These are phyloP conservation scores for Mucor plumbeus DNA, from an alignment of 371 early-diverging fungal species.

Conservation along the genomic window DNA sequence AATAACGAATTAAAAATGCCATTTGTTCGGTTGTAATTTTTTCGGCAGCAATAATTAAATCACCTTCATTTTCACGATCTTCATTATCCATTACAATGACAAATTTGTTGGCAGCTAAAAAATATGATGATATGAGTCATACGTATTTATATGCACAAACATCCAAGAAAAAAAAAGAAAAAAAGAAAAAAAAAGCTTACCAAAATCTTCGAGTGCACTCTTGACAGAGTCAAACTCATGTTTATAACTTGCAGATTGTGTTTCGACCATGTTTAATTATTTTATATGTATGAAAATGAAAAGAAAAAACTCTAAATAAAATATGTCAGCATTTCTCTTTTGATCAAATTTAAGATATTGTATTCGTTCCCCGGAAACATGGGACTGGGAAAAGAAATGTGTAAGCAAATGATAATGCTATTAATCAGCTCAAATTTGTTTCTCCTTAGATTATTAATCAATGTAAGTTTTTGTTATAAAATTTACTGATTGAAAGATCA, in stretches of 20 bases:
- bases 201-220: constrained; percentile 75
- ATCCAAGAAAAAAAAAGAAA: neutral
- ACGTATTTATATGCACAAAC: neutral
- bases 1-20: constrained; percentile 93
- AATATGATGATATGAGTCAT: neutral
- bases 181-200: constrained; percentile 51
- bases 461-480: neutral
- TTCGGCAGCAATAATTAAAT: constrained; percentile 93
- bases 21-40: constrained; percentile 87
- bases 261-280: constrained; percentile 20
- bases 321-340: constrained; percentile 6
- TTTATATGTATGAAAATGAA: neutral
- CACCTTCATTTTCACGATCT: constrained; percentile 98
- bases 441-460: neutral
- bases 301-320: neutral
- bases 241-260: constrained; percentile 5
- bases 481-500: no score
- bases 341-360: neutral
- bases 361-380: constrained; percentile 1
- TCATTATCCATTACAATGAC: constrained; percentile 95
- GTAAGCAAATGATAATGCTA: constrained; percentile 12
- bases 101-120: constrained; percentile 70
- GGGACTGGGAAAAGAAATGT: constrained; percentile 18
- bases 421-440: constrained; percentile 13
- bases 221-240: constrained; percentile 73